Evolutionary conservation across 1,139 yeast genomes (phyloP).

Genomic region (Hyphopichia buzzinii): DNA sequence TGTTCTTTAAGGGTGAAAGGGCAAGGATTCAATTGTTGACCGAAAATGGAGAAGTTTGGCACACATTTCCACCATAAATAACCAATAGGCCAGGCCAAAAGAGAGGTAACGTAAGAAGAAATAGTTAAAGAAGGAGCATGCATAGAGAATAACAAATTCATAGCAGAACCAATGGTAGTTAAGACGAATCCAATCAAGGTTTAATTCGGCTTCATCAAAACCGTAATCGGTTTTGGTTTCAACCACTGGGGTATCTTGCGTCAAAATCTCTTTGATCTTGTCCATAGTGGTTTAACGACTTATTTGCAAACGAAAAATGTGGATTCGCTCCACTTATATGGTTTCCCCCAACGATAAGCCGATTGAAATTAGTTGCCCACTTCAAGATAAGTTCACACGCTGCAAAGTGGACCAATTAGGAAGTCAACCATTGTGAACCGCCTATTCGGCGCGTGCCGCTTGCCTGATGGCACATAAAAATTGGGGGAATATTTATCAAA

Average conservation of each 20-base stretch:
- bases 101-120: constrained; percentile 55
- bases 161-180: constrained; percentile 58
- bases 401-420: too few species aligned
- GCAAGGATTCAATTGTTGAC: constrained; percentile 53
- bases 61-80: constrained; percentile 45
- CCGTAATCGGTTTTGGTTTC: constrained; percentile 16
- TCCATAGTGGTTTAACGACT: constrained; percentile 12
- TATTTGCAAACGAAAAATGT: too few species aligned
- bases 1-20: constrained; percentile 68
- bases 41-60: constrained; percentile 48
- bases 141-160: constrained; percentile 59
- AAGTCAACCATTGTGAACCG: too few species aligned
- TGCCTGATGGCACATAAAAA: too few species aligned
- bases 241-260: constrained; percentile 6
- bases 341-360: too few species aligned
- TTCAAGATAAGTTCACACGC: too few species aligned
- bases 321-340: too few species aligned
- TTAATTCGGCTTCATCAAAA: constrained; percentile 19
- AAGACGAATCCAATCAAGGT: constrained; percentile 43
- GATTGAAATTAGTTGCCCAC: too few species aligned
- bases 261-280: constrained; percentile 15
- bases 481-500: too few species aligned
- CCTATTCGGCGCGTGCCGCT: too few species aligned
- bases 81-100: constrained; percentile 65
- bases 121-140: constrained; percentile 56